Base-by-base conservation (phyloP, 2,329 filamentous ascomycete genomes). In the Dactylella cylindrospora region DNA sequence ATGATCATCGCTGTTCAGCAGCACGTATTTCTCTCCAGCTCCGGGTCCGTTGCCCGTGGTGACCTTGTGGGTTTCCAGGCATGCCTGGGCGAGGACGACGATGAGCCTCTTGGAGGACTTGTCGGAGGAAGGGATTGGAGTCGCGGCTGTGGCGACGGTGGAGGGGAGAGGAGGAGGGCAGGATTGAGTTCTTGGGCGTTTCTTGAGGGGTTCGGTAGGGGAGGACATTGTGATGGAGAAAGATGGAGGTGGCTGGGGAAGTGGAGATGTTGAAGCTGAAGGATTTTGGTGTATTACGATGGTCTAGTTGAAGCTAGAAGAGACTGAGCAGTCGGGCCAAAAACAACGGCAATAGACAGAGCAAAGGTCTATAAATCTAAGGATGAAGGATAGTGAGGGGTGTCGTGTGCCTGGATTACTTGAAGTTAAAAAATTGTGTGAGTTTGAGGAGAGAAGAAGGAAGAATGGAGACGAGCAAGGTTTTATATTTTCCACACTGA, bases 1-100 rank as follows among this genome's bases (percentile, higher is more conserved):
- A 73, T 98, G 93, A 76, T 98, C 93, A 72, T 98, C 93, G 75
- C 90, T 96, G 79, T 98, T 98, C 71, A 98, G 84, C 46, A 98
- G 79, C 64, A 91, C 95, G 76, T 95, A 98, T 75, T 97, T 97
- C 73, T 96, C 91, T 70, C 96, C 90, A 45, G 87, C 83, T 62
- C 82, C 73, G 71, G 79, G 73, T 13, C 84, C 81, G 44, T 35
- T 64, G 62, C 84, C 84, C 67, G 89, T 84, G 15, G 88, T 86
- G 1, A 93, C 88, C 73, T 94, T 94, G 80, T 96, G 97, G 0
- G 93, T 98, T 75, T 98, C 93, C 68, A 98, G 83, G 70, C 90
- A 96, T 66, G 93, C 93, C 79, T 97, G 95, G 67, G 90, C 95
- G 43, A 98, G 81, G 32, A 98, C 90, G 50, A 98, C 93, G 67